Evolutionary conservation across 2,329 filamentous ascomycete genomes (phyloP).

Genomic region (Alternaria brassicicola): DNA sequence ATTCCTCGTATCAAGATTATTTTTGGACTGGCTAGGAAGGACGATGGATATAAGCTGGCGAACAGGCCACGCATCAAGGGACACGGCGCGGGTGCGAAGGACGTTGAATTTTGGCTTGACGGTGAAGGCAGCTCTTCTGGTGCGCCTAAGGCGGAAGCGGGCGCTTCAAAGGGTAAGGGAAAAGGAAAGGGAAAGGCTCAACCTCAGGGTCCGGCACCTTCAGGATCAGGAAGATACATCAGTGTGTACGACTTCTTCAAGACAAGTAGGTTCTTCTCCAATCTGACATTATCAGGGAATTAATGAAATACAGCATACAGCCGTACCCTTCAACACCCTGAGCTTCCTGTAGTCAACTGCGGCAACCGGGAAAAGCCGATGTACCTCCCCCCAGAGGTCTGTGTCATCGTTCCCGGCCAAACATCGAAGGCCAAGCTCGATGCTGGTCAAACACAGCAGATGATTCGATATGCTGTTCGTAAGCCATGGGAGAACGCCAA

Average conservation of each 20-base stretch:
- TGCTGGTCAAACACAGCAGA: conserved; percentile 28
- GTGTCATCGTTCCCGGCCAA: conserved; percentile 32
- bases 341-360: conserved; percentile 32
- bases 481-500: conserved; percentile 33
- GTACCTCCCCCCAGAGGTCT: conserved; percentile 35
- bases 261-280: conserved; percentile 6
- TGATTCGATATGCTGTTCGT: conserved; percentile 37
- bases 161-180: conserved; percentile 14
- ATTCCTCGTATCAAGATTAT: conserved; percentile 51
- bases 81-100: conserved; percentile 27
- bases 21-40: conserved; percentile 44
- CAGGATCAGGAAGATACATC: conserved; percentile 22
- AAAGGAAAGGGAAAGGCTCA: conserved; percentile 17
- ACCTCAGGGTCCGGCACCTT: background rate
- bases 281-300: background rate
- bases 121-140: background rate
- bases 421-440: conserved; percentile 29
- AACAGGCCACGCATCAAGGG: conserved; percentile 20
- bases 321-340: conserved; percentile 12
- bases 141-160: conserved; percentile 9
- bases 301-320: conserved; percentile 14
- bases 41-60: conserved; percentile 41
- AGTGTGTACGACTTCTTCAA: conserved; percentile 30
- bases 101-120: conserved; percentile 33
- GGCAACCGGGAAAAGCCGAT: conserved; percentile 31